phyloP scores from a whole-genome alignment of 495 filamentous ascomycete species.

The Talaromyces proteolyticus region DNA sequence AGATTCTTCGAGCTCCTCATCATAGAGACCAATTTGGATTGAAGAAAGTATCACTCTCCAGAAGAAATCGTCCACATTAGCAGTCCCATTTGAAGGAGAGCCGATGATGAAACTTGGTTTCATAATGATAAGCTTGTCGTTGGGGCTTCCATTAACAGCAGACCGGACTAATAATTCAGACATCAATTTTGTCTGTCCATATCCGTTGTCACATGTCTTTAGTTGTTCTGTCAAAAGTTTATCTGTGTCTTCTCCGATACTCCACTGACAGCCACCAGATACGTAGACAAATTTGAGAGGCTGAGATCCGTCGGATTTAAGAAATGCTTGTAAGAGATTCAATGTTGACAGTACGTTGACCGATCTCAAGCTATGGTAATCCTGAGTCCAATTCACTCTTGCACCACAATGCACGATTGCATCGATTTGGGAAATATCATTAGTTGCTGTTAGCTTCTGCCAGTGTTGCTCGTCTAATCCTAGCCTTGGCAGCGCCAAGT shows the following conservation, averaged over 20 bases:
- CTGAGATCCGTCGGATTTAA: too few species aligned
- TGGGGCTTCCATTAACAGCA: constrained; percentile 24
- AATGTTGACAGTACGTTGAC: constrained; percentile 37
- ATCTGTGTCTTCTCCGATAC: constrained; percentile 10
- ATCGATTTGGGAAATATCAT: constrained; percentile 43
- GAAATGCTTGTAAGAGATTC: too few species aligned
- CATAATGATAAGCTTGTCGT: constrained; percentile 16
- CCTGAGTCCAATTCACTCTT: constrained; percentile 32
- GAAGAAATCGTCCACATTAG: constrained; percentile 26
- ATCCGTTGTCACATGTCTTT: constrained; percentile 14
- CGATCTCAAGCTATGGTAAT: constrained; percentile 25
- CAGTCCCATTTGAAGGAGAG: constrained; percentile 8
- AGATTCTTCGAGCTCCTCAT: constrained; percentile 7
- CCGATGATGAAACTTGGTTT: constrained; percentile 22
- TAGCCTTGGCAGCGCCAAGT: constrained; percentile 55
- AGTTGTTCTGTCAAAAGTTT: constrained; percentile 10
- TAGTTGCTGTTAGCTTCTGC: constrained; percentile 42
- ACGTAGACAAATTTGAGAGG: constrained; percentile 12
- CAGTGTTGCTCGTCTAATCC: constrained; percentile 37
- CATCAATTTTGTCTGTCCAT: constrained; percentile 26
- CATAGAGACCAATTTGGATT: constrained; percentile 17
- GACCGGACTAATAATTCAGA: constrained; percentile 20
- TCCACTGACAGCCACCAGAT: constrained; percentile 13
- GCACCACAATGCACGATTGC: constrained; percentile 81
- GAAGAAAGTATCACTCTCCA: constrained; percentile 23